Percentiles rank a stretch among this genome's conserved stretches.
These are phyloP conservation scores for Ceratobasidium sp. DNA, from an alignment of 1,284 basidiomycete genomes.

Conservation along the genomic window DNA sequence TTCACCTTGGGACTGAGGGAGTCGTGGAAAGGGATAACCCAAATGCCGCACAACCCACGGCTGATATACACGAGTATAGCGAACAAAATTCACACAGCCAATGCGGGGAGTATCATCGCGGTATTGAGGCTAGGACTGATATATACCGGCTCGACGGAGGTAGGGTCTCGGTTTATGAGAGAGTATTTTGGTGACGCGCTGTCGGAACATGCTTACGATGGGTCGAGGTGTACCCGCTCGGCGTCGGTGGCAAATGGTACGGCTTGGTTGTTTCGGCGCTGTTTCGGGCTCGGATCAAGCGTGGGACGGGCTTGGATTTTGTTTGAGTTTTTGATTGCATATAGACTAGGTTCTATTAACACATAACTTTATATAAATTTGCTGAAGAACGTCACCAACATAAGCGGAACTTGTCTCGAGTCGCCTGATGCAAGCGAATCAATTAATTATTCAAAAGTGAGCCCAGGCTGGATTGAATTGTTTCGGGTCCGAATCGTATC, in stretches of 20 bases:
- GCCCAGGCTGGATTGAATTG: no score
- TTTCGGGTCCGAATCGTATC: no score
- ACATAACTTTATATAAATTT: not conserved
- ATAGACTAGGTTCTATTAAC: no score
- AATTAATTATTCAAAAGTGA: no score
- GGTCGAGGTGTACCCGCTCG: constrained; percentile 5
- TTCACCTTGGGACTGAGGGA: constrained; percentile 5
- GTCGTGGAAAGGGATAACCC: constrained; percentile 2
- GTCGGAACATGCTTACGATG: constrained; percentile 16
- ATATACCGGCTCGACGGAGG: constrained; percentile 8
- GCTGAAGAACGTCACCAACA: not conserved
- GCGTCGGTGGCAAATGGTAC: no score
- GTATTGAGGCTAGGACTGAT: constrained; percentile 20
- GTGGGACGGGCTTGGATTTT: no score
- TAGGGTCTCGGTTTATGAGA: not conserved
- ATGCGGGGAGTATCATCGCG: not conserved
- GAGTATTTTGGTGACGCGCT: not conserved
- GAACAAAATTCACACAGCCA: not conserved
- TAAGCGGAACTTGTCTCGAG: not conserved
- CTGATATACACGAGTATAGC: not conserved
- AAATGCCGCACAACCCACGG: not conserved
- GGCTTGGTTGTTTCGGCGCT: no score
- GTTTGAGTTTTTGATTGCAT: no score
- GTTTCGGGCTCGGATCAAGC: no score
- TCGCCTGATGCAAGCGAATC: not conserved